Percentiles rank a stretch among this genome's conserved stretches.
These are phyloP conservation scores for Schizophyllum commune DNA, from an alignment of 1,284 basidiomycete genomes.

Conservation along the genomic window DNA sequence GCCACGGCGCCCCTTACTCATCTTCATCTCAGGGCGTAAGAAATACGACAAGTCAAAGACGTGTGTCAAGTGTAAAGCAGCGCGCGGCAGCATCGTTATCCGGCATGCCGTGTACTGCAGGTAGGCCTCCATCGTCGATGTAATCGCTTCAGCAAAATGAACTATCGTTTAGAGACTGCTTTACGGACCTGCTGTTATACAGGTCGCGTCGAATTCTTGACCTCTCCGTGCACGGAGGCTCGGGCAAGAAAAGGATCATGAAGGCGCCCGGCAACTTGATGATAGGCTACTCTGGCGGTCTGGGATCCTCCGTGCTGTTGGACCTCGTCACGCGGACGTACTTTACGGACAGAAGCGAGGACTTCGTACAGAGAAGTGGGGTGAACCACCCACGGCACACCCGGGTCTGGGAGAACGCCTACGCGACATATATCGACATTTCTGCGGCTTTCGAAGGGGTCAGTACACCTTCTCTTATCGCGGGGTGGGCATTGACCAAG, in stretches of 20 bases:
- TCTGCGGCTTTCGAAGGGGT: conserved; percentile 56
- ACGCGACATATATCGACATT: conserved; percentile 64
- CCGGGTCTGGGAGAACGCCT: conserved; percentile 53
- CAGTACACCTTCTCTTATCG: conserved; percentile 19
- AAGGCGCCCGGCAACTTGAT: conserved; percentile 61
- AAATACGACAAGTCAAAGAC: conserved; percentile 57
- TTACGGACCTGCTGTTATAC: conserved; percentile 48
- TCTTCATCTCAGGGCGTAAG: conserved; percentile 36
- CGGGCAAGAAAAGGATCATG: conserved; percentile 40
- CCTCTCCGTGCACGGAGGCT: conserved; percentile 51
- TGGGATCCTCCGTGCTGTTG: conserved; percentile 65
- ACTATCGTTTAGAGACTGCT: conserved; percentile 47
- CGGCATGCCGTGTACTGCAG: conserved; percentile 80
- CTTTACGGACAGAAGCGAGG: conserved; percentile 29
- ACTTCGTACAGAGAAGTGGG: conserved; percentile 38
- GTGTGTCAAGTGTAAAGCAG: conserved; percentile 67
- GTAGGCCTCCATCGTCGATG: conserved; percentile 31
- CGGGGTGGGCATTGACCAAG: neutral
- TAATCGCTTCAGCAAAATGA: neutral
- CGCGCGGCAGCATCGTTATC: conserved; percentile 58
- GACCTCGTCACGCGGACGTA: conserved; percentile 62
- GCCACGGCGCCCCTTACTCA: neutral
- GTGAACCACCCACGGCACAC: conserved; percentile 58
- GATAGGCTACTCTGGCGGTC: conserved; percentile 66
- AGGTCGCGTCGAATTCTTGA: conserved; percentile 65